phyloP scores from a whole-genome alignment of 2,329 filamentous ascomycete genomes.

The Calonectria crousiana region DNA sequence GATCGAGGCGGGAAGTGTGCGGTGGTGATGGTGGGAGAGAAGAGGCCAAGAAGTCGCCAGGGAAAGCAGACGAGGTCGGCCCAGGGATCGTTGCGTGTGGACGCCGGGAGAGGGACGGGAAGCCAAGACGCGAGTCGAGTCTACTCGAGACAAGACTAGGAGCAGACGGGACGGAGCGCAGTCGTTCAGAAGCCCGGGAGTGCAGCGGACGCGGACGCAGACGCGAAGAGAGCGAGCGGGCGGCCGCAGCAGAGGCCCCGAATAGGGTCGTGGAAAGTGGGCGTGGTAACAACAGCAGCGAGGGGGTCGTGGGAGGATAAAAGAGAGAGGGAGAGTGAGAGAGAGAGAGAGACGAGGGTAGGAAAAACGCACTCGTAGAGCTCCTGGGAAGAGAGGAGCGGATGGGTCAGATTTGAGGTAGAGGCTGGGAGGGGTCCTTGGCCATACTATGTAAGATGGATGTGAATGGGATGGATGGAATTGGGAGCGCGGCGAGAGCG shows the following conservation, averaged over 20 bases:
- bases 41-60: slow-evolving; percentile 11
- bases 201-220: slow-evolving; percentile 17
- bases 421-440: slow-evolving; percentile 26
- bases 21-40: neutral
- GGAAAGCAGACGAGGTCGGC: slow-evolving; percentile 6
- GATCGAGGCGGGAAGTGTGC: neutral
- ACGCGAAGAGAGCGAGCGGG: slow-evolving; percentile 13
- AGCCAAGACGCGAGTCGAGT: slow-evolving; percentile 19
- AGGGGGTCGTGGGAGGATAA: slow-evolving; percentile 13
- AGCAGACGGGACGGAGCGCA: slow-evolving; percentile 8
- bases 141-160: slow-evolving; percentile 17
- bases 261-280: slow-evolving; percentile 21
- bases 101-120: slow-evolving; percentile 11
- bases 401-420: slow-evolving; percentile 14
- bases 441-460: slow-evolving; percentile 25
- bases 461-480: slow-evolving; percentile 16
- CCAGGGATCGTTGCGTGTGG: slow-evolving; percentile 9
- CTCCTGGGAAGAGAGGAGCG: slow-evolving; percentile 25
- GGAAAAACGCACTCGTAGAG: slow-evolving; percentile 22
- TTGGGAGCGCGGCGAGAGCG: slow-evolving; percentile 10
- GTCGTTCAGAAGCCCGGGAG: slow-evolving; percentile 15
- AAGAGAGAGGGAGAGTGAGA: slow-evolving; percentile 11
- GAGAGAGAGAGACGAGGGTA: slow-evolving; percentile 17
- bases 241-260: slow-evolving; percentile 21
- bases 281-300: slow-evolving; percentile 20